Evolutionary conservation across 2,329 filamentous ascomycete genomes (phyloP).

Genomic region (Metarhizium sp.): DNA sequence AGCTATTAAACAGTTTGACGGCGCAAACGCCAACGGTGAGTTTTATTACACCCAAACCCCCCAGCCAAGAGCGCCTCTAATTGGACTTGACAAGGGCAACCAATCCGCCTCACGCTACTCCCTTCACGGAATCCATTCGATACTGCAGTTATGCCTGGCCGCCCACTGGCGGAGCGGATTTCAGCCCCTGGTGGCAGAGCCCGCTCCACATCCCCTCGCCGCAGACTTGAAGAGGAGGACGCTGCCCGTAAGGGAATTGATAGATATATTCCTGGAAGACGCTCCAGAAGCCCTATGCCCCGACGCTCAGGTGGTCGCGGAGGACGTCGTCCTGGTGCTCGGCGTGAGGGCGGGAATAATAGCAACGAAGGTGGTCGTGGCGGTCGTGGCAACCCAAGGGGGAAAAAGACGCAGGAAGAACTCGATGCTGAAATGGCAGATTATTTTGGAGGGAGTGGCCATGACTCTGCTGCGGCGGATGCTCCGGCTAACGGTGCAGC

Average conservation of each 20-base stretch:
- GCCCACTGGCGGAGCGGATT: conserved; percentile 52
- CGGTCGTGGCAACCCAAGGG: conserved; percentile 39
- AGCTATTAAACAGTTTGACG: conserved; percentile 74
- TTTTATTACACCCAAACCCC: not conserved
- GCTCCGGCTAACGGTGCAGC: conserved; percentile 20
- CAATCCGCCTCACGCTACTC: conserved; percentile 64
- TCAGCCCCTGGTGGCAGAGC: conserved; percentile 47
- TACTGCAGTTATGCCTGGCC: conserved; percentile 42
- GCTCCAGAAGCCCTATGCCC: conserved; percentile 51
- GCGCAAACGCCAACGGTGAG: conserved; percentile 76
- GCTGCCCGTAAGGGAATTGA: conserved; percentile 62
- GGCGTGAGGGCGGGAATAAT: conserved; percentile 29
- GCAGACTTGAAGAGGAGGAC: conserved; percentile 41
- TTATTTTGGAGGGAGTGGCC: conserved; percentile 57
- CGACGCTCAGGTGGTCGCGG: conserved; percentile 40
- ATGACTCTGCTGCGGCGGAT: conserved; percentile 26
- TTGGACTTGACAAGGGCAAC: conserved; percentile 50
- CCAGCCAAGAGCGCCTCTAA: not conserved
- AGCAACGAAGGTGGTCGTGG: conserved; percentile 25
- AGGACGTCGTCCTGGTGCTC: conserved; percentile 41
- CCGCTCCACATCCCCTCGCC: conserved; percentile 49
- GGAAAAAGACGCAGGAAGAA: conserved; percentile 83
- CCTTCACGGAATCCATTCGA: conserved; percentile 50
- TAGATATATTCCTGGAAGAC: conserved; percentile 61
- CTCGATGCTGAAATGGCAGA: conserved; percentile 96